Evolutionary conservation across 148 eudicot species (phyloP).

Genomic region (Silene conica): DNA sequence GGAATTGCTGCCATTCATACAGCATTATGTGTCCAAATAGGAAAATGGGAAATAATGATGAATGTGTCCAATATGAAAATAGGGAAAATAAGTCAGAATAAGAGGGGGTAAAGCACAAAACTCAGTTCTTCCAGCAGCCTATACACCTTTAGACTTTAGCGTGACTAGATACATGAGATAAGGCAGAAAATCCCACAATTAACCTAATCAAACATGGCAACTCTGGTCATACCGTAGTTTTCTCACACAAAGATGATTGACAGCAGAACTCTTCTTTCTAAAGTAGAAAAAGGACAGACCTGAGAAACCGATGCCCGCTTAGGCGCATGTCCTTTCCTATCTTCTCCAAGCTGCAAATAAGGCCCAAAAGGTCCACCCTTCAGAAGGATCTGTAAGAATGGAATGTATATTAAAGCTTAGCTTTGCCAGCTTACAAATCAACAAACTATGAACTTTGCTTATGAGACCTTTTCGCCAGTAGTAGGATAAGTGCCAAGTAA

Average conservation of each 20-base stretch:
- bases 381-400: conserved; percentile 52
- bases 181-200: not conserved
- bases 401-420: not conserved
- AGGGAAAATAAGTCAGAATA: too few species aligned
- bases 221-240: not conserved
- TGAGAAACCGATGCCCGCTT: conserved; percentile 70
- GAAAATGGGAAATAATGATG: too few species aligned
- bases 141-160: not conserved
- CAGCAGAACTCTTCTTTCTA: not conserved
- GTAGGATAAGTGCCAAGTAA: conserved; percentile 74
- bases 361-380: conserved; percentile 86
- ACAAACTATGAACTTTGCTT: conserved; percentile 2
- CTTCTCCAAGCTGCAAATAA: conserved; percentile 96
- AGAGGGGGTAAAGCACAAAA: not conserved
- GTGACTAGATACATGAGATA: not conserved
- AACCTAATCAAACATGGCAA: not conserved
- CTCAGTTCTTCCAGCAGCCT: not conserved
- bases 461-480: conserved; percentile 69
- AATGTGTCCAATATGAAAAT: too few species aligned
- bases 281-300: conserved; percentile 30
- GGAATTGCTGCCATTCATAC: too few species aligned
- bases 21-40: too few species aligned
- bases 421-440: not conserved
- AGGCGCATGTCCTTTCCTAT: conserved; percentile 73
- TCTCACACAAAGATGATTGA: not conserved